Evolutionary conservation across 2,329 filamentous ascomycete species (phyloP), one percentile per base, ranked within the genome.

Genomic region (Fusarium subglutinans): DNA sequence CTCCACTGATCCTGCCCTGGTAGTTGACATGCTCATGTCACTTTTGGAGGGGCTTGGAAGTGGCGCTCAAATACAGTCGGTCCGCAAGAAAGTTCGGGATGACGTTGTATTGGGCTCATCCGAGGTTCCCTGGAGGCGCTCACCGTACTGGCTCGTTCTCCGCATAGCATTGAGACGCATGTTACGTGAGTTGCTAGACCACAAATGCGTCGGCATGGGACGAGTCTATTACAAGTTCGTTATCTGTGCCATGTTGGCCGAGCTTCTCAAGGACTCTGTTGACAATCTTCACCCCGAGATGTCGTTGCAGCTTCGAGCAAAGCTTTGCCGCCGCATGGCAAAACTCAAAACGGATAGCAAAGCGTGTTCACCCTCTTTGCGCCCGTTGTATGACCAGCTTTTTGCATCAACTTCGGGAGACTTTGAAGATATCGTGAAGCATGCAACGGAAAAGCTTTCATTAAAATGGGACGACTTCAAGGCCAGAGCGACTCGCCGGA

Each of bases 81-180:
- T 92, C 3, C 82, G 82, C 1, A 94, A 94, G 76, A 83, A 87
- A 5, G 85, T 93, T 1, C 85, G 89, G 0, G 92, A 93, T 56
- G 90, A 92, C n/a, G 86, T 92, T 1, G 85, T 84, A 18, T 86
- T 89, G 78, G 77, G 81, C 2, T 77, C 85, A 2, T 82, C 85
- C 0, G 79, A 84, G 2, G 77, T 83, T 1, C 91, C 91, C 0
- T 94, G 91, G 91, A 84, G 91, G 24, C 83, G 92, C 43, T 87
- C 86, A 4, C 86, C 91, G 0, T 85, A 88, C 57, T 94, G 90
- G 87, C 85, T 94, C 0, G 81, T 90, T 1, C 79, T 93, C 9
- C 87, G 90, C 1, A 90, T 93, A 4, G 83, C 85, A 0, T 74
- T 89, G 4, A 86, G 90, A 55, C 85, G 90, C 1, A 82, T 86